Evolutionary conservation across 179 eudicot species (phyloP), one percentile per base, ranked within the genome.

Genomic region (Beta macrorhiza): DNA sequence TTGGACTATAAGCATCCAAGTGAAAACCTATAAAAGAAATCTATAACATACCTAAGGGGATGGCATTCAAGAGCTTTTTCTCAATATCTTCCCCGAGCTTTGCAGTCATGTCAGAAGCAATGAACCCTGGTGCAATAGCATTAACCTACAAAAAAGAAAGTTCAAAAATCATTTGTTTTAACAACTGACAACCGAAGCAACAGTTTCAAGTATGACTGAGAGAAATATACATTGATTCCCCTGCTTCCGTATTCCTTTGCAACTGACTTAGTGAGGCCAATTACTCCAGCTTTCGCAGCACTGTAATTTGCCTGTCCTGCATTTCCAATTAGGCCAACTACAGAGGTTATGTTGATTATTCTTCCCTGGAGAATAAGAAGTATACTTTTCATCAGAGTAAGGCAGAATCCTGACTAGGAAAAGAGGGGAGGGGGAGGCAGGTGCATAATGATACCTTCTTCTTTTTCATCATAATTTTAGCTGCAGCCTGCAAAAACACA

Each of bases 51-150:
- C 98, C 94, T 82, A 95, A 82, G 76, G 99, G 99, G 58, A 95
- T 93, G 80, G 88, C 84, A 67, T 73, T 89, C 88, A 90, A 75
- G 56, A 93, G 88, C 86, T 90, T 92, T 79, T 93, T 93, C 87
- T 95, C 98, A 78, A 90, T 83, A 65, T 91, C 91, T 57, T 61
- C 90, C 37, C 91, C 89, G 44, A 95, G 98, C 85, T 91, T 91
- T 52, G 98, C 88, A 83, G 98, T 95, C 98, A 95, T 95, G 85
- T 95, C 99, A 63, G 99, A 93, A 59, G 91, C 97, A 85, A 93
- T 95, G 84, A 93, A 95, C 59, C 99, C 99, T 58, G 99, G 98
- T 75, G 98, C 99, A 71, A 95, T 87, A 75, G 98, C 99, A 87
- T 95, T 95, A 62, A 91, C 97, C 99, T 95, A 87, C 76, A 79